Base-by-base conservation (phyloP, 1,139 yeast species). In the Debaryomyces nepalensis region DNA sequence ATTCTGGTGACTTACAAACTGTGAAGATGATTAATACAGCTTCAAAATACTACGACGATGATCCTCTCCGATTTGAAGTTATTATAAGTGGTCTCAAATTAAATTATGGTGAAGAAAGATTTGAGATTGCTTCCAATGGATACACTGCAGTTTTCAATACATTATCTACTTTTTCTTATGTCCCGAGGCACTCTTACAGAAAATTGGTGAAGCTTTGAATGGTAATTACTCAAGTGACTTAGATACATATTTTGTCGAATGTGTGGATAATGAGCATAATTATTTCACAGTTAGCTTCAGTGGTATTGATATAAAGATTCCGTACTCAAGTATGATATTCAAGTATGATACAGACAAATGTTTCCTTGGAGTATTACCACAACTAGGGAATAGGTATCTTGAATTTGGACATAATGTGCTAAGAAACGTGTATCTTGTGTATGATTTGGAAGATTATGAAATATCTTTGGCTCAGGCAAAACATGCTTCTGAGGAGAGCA, bases 361-460 rank as follows among this genome's bases (percentile, higher is more conserved):
- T 50, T 47, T 48, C 32, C 59, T 70, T 40, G 73, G 73, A 5
- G 49, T 68, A 23, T 43, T 66, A 30, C 51, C 52, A 10, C 71
- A 65, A 48, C 37, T 50, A n/a, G 12, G 19, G 9, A n/a, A 33
- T 1, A 43, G 43, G 26, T 64, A 57, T 46, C 48, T 66, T 30
- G 54, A 68, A 39, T 57, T 88, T 10, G 97, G 97, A 35, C 96
- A 87, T 61, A 77, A 83, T 23, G 82, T 88, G 64, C 66, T 90
- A 54, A 75, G 88, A 46, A 72, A 79, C 40, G 90, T 87, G 6
- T 89, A 89, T 58, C 79, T 83, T 42, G 96, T 88, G 33, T 88
- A 78, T 54, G 95, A 90, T 61, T 66, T 88, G 49, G 90, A 85
- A 23, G 78, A 77, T 48, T 63, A 68, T 41, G 80, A 82, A 55